A percentile compares a stretch with the other conserved stretches of the same genome.
Conservation (phyloP, 345 rosid genomes). For the Euphorbia lathyris region DNA sequence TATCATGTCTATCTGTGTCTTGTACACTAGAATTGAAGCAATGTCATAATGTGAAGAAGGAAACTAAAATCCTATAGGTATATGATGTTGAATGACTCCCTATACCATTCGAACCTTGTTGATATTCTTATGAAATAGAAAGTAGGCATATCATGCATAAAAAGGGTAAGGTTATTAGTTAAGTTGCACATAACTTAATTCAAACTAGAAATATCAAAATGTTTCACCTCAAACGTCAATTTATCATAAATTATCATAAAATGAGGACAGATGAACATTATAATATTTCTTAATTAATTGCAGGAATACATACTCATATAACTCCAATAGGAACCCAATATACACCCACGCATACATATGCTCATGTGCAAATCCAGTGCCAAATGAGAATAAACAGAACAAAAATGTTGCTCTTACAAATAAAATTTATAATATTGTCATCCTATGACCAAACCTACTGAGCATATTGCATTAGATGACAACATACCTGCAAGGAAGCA, state of each 20-base stretch:
- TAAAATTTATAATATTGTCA: neutral
- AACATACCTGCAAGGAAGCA: slow-evolving; percentile 54
- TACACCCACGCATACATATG: neutral
- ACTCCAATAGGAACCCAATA: neutral
- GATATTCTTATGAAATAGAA: too few species aligned
- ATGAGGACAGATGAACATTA: neutral
- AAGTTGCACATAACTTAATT: neutral
- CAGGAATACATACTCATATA: neutral
- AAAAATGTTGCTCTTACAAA: neutral
- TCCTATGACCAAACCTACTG: neutral
- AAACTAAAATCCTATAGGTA: neutral
- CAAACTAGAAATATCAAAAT: neutral
- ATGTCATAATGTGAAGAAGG: neutral
- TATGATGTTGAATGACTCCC: neutral
- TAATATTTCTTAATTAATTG: neutral
- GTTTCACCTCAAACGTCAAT: neutral
- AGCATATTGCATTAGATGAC: slow-evolving; percentile 8
- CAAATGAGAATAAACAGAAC: neutral
- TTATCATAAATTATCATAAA: neutral
- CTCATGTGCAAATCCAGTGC: neutral
- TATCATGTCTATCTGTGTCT: neutral
- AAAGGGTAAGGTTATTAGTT: neutral
- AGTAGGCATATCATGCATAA: neutral
- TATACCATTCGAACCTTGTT: too few species aligned
- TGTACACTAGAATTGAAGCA: neutral